A percentile compares a stretch with the other conserved stretches of the same genome.
Evolutionary conservation across 805 yeast genomes (phyloP).

Genomic region (Zygotorulaspora sp.): DNA sequence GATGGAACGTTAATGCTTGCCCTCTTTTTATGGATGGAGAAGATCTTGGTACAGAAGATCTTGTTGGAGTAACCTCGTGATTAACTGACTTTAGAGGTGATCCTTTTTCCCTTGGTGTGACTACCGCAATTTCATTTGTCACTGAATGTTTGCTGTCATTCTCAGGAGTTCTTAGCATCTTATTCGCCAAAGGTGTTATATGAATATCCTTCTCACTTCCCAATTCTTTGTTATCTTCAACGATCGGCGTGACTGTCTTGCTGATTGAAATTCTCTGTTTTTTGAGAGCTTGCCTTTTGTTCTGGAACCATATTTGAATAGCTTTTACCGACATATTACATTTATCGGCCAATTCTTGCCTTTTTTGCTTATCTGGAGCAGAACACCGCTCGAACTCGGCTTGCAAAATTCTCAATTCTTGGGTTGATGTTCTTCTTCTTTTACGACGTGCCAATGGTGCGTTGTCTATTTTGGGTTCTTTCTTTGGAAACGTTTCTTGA

Average conservation of each 20-base stretch:
- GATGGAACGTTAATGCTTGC: slow-evolving; percentile 35
- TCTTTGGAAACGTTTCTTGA: slow-evolving; percentile 77
- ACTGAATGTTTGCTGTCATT: not conserved
- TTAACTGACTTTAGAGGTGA: slow-evolving; percentile 2
- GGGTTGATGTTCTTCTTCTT: slow-evolving; percentile 90
- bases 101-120: not conserved
- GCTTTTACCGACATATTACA: slow-evolving; percentile 97
- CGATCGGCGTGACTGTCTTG: slow-evolving; percentile 3
- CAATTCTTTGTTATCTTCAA: not conserved
- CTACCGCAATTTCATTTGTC: not conserved
- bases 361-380: slow-evolving; percentile 74
- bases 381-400: slow-evolving; percentile 69
- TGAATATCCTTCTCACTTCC: not conserved
- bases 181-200: slow-evolving; percentile 10
- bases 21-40: slow-evolving; percentile 22
- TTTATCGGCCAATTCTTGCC: slow-evolving; percentile 70
- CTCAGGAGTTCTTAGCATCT: slow-evolving; percentile 4
- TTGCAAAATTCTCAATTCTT: slow-evolving; percentile 77
- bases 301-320: slow-evolving; percentile 98
- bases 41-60: slow-evolving; percentile 11
- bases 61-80: slow-evolving; percentile 19
- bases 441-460: slow-evolving; percentile 91
- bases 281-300: slow-evolving; percentile 79
- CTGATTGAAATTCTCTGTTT: slow-evolving; percentile 38
- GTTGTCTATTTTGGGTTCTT: slow-evolving; percentile 81